phyloP scores from a whole-genome alignment of 1,139 yeast species.

The Blastobotrys indianensis region DNA sequence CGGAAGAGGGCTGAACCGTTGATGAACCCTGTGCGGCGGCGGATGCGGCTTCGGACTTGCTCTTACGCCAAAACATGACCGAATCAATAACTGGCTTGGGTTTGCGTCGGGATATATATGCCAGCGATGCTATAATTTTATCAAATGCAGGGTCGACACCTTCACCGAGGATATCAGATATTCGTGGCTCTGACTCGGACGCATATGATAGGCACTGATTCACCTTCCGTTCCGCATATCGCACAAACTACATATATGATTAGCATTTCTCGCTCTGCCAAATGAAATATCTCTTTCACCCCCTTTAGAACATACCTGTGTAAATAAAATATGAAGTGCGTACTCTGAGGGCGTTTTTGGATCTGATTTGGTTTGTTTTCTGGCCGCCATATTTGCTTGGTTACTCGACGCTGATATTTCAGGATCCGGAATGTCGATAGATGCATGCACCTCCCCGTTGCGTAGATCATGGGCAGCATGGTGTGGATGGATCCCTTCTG shows the following conservation, averaged over 20 bases:
- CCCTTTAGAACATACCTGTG: conserved; percentile 45
- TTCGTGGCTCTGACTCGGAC: conserved; percentile 68
- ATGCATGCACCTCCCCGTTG: too few species aligned
- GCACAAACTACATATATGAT: conserved; percentile 50
- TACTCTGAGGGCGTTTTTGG: conserved; percentile 82
- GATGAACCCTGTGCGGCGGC: conserved; percentile 40
- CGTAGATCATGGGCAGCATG: too few species aligned
- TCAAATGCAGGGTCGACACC: conserved; percentile 87
- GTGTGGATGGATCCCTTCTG: neutral
- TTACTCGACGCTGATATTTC: neutral
- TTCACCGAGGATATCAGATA: conserved; percentile 73
- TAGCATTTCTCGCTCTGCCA: neutral
- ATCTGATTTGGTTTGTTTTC: conserved; percentile 18
- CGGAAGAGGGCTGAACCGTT: conserved; percentile 6
- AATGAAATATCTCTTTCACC: neutral
- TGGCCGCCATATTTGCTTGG: neutral
- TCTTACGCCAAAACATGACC: conserved; percentile 96
- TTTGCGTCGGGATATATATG: conserved; percentile 81
- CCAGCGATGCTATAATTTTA: conserved; percentile 74
- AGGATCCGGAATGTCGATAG: neutral
- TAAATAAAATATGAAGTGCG: conserved; percentile 86
- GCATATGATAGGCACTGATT: conserved; percentile 68
- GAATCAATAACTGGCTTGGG: conserved; percentile 97
- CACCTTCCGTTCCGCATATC: conserved; percentile 84
- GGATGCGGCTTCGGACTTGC: conserved; percentile 79